Base-by-base conservation (phyloP, 768 basidiomycete species). In the Leccinum barrowsii region DNA sequence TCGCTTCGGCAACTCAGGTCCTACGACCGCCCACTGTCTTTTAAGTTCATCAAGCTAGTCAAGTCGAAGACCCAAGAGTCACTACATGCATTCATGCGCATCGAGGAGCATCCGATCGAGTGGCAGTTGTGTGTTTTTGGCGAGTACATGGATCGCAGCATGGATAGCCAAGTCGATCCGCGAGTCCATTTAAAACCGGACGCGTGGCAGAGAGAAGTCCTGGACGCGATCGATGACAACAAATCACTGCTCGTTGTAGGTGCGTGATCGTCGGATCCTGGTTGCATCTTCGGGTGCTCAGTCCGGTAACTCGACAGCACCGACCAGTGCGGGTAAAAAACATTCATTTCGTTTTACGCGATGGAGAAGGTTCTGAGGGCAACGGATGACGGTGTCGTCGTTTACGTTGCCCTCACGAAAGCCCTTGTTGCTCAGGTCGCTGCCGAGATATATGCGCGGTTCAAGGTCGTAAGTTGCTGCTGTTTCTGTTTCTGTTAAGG, bases 381-480 rank as follows among this genome's bases (percentile, higher is more conserved):
- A 42, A 85, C 85, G 0, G 84, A 90, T 64, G 81, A 88, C 46
- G 86, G 84, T 0, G 77, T 90, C 42, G 66, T 90, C 35, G 82
- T 90, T 19, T 90, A 90, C 66, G 80, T 90, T 44, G 87, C 88
- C 0, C 88, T 89, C 0, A 88, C 88, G 7, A 90, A 90, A 67
- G 86, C 88, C 0, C 76, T 90, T 1, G 88, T 90, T 52, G 78
- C 77, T 34, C 88, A 90, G 63, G 82, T 87, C 26, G 84, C 87
- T 0, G 85, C 89, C 0, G 88, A 90, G 64, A 78, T 88, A 17
- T 87, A 87, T 58, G 87, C 82, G 2, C 77, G 87, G 5, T 89
- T 86, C 68, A 79, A 77, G 75, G 76, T 19, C 74, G 82, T 82
- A 56, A 60, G 79, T 75, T 60, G 78, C 75, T 22, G 5, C 52